These are phyloP conservation scores for Tripterygium wilfordii DNA, from an alignment of 177 flowering plant species.

Conservation along the genomic window DNA sequence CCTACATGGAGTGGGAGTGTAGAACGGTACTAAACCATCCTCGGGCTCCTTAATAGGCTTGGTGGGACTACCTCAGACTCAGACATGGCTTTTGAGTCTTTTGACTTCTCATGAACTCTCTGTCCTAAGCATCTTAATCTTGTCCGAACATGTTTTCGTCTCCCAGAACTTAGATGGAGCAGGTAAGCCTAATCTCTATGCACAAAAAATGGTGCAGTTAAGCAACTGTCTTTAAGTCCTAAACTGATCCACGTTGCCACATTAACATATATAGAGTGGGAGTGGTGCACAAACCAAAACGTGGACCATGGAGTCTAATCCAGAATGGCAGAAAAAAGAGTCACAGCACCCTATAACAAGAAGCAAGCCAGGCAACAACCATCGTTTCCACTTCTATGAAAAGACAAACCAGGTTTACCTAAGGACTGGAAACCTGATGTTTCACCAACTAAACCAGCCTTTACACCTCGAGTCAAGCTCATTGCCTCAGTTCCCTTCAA, in stretches of 20 bases:
- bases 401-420: slow-evolving; percentile 74
- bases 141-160: no score
- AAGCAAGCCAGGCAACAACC: slow-evolving; percentile 38
- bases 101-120: no score
- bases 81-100: no score
- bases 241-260: slow-evolving; percentile 22
- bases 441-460: slow-evolving; percentile 5
- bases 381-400: slow-evolving; percentile 79
- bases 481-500: slow-evolving; percentile 55
- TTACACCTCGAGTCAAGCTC: slow-evolving; percentile 39
- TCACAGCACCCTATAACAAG: not conserved
- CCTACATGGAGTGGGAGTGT: no score
- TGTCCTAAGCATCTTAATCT: no score
- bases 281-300: no score
- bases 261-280: no score
- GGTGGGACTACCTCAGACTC: no score
- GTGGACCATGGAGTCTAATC: not conserved
- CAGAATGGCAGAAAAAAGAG: slow-evolving; percentile 22
- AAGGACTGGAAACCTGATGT: slow-evolving; percentile 56
- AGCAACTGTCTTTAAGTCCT: slow-evolving; percentile 10
- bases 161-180: no score
- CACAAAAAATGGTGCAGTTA: slow-evolving; percentile 22
- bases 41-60: no score
- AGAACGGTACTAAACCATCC: no score
- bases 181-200: slow-evolving; percentile 24